Conservation (phyloP, 2,329 filamentous ascomycete species). For the Trichophyton schoenleinii region DNA sequence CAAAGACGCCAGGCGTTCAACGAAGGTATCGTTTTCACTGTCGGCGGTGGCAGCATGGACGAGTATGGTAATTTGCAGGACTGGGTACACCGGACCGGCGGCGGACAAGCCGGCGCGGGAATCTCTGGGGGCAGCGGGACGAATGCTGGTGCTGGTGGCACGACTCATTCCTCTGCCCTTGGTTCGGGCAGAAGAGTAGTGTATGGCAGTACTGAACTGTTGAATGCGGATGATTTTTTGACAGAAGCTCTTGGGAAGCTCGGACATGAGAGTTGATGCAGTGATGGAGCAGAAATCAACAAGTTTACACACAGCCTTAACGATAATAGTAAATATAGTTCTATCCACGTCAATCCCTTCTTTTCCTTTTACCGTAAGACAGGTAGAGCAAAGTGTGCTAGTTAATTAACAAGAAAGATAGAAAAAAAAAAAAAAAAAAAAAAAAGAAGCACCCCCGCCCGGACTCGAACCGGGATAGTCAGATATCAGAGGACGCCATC, state of each 20-base stretch:
- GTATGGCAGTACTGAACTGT: constrained; percentile 77
- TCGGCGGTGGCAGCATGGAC: constrained; percentile 95
- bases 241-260: constrained; percentile 44
- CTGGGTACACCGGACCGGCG: constrained; percentile 69
- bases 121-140: constrained; percentile 32
- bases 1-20: constrained; percentile 80
- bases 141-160: constrained; percentile 11
- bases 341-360: no score
- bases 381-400: no score
- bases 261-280: constrained; percentile 40
- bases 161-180: constrained; percentile 22
- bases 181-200: constrained; percentile 67
- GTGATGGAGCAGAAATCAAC: not conserved
- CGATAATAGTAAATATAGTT: no score
- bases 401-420: no score
- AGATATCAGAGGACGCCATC: not conserved
- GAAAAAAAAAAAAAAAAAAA: not conserved
- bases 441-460: not conserved
- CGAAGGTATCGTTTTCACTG: constrained; percentile 86
- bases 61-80: constrained; percentile 97
- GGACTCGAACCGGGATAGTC: constrained; percentile 3
- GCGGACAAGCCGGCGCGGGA: constrained; percentile 43
- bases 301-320: not conserved
- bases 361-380: no score
- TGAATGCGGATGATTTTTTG: constrained; percentile 52